These are phyloP conservation scores for Lipomyces kockii DNA, from an alignment of 805 yeast species.

Conservation along the genomic window DNA sequence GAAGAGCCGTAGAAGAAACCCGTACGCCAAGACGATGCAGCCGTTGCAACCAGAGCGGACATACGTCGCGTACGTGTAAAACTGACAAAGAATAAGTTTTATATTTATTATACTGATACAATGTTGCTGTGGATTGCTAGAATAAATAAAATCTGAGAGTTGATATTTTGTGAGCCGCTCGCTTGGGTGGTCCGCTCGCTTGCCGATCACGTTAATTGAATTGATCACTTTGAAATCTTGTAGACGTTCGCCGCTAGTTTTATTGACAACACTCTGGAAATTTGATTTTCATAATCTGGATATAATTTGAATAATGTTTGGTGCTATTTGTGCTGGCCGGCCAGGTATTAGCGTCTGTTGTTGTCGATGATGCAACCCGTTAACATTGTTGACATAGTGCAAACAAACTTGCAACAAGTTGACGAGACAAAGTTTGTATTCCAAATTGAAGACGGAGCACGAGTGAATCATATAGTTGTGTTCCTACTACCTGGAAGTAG, in stretches of 20 bases:
- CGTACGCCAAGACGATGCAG: too few species aligned
- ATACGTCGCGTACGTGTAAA: too few species aligned
- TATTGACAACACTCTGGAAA: not conserved
- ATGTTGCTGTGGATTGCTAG: too few species aligned
- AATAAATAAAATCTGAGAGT: too few species aligned
- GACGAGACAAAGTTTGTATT: slow-evolving; percentile 71
- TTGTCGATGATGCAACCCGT: not conserved
- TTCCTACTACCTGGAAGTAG: slow-evolving; percentile 83
- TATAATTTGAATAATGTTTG: slow-evolving; percentile 57
- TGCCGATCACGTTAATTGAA: too few species aligned
- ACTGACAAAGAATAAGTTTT: too few species aligned
- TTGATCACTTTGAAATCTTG: not conserved
- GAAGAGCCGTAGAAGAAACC: too few species aligned
- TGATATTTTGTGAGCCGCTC: too few species aligned
- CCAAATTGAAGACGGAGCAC: slow-evolving; percentile 63
- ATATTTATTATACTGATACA: too few species aligned
- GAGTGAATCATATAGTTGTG: slow-evolving; percentile 76
- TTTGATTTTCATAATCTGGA: slow-evolving; percentile 8
- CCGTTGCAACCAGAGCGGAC: too few species aligned
- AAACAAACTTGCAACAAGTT: slow-evolving; percentile 57
- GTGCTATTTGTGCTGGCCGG: slow-evolving; percentile 75
- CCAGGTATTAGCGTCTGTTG: slow-evolving; percentile 48
- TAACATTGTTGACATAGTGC: slow-evolving; percentile 37
- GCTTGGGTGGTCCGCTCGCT: too few species aligned
- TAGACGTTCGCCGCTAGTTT: not conserved